Evolutionary conservation across 2,329 filamentous ascomycete species (phyloP).

Genomic region (Colletotrichum sublineola): DNA sequence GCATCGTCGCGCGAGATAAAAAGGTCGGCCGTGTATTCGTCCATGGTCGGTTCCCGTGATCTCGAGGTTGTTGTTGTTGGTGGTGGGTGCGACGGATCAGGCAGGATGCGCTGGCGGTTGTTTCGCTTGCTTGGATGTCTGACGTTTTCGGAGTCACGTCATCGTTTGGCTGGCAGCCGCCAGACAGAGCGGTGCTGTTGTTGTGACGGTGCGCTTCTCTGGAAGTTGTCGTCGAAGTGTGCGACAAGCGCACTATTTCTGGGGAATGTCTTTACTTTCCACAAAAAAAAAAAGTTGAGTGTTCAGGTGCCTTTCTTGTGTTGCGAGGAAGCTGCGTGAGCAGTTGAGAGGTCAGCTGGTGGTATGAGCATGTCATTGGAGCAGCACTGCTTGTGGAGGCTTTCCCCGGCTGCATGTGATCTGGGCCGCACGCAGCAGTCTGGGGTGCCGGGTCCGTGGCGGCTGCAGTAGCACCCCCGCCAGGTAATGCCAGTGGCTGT

Average conservation of each 20-base stretch:
- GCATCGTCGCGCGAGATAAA: slow-evolving; percentile 43
- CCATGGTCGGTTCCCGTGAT: slow-evolving; percentile 31
- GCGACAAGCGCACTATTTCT: background rate
- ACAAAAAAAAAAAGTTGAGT: no score
- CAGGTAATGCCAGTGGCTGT: background rate
- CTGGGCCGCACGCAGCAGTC: slow-evolving; percentile 6
- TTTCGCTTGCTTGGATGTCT: slow-evolving; percentile 26
- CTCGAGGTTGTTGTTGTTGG: slow-evolving; percentile 6
- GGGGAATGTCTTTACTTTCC: background rate
- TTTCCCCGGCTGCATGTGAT: slow-evolving; percentile 38
- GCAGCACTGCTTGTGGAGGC: slow-evolving; percentile 24
- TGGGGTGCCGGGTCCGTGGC: slow-evolving; percentile 11
- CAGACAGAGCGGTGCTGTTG: slow-evolving; percentile 1
- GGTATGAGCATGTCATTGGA: slow-evolving; percentile 13
- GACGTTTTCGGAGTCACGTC: slow-evolving; percentile 38
- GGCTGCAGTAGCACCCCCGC: slow-evolving; percentile 10
- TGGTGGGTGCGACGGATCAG: slow-evolving; percentile 19
- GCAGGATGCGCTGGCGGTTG: slow-evolving; percentile 26
- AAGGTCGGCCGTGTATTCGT: slow-evolving; percentile 43
- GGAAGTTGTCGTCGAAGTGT: background rate
- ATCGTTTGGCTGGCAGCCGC: slow-evolving; percentile 26
- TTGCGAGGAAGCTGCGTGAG: background rate
- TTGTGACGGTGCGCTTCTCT: background rate
- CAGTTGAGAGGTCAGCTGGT: slow-evolving; percentile 12
- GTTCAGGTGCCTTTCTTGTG: background rate